These are phyloP conservation scores for Phytophthora pistaciae DNA, from an alignment of 352 stramenopile genomes.

Conservation along the genomic window DNA sequence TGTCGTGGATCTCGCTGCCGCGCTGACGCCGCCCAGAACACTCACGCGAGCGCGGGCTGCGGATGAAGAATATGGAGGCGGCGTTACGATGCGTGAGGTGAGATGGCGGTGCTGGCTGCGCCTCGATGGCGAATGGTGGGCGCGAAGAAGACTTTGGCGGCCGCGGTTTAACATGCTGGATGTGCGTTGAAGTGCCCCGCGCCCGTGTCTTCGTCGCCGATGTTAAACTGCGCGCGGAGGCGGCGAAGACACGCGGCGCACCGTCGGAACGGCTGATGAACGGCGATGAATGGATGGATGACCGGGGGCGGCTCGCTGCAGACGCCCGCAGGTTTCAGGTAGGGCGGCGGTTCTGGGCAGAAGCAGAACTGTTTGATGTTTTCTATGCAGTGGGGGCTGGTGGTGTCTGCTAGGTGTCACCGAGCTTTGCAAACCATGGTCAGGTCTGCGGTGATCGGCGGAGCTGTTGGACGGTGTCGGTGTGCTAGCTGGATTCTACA, in stretches of 20 bases:
- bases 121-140: neutral
- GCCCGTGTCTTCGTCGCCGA: neutral
- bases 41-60: neutral
- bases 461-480: too few relatives aligned
- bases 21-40: constrained; percentile 11
- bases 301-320: too few relatives aligned
- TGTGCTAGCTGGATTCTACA: too few relatives aligned
- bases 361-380: too few relatives aligned
- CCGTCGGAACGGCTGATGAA: neutral
- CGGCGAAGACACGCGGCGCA: neutral
- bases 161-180: neutral
- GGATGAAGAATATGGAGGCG: neutral
- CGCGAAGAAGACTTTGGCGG: neutral
- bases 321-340: too few relatives aligned
- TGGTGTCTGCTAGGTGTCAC: too few relatives aligned
- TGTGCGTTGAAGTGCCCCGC: neutral
- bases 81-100: too few relatives aligned
- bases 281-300: neutral
- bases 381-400: too few relatives aligned
- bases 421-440: too few relatives aligned
- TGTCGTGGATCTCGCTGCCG: constrained; percentile 1
- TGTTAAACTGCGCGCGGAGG: neutral
- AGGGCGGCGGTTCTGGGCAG: too few relatives aligned
- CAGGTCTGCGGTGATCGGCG: too few relatives aligned
- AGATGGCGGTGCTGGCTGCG: too few relatives aligned